These are phyloP conservation scores for Ogataea salicorniae DNA, from an alignment of 805 yeast species.

Conservation along the genomic window DNA sequence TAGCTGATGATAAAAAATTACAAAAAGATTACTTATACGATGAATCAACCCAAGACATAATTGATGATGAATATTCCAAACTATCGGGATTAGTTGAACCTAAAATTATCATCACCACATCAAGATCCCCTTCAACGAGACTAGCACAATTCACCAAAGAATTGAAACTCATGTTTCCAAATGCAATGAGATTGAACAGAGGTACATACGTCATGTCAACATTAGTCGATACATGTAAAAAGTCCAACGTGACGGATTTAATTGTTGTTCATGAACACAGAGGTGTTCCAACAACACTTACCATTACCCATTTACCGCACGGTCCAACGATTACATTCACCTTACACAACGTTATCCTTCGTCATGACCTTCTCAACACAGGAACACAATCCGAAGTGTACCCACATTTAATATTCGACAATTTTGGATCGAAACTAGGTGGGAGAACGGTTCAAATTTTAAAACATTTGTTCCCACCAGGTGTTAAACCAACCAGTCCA, in stretches of 20 bases:
- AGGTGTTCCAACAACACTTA: constrained; percentile 94
- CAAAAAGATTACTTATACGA: constrained; percentile 84
- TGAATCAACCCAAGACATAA: constrained; percentile 47
- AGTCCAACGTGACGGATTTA: constrained; percentile 75
- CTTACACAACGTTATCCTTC: constrained; percentile 85
- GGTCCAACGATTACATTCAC: constrained; percentile 97
- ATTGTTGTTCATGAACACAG: constrained; percentile 91
- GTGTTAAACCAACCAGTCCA: constrained; percentile 85
- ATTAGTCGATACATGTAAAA: constrained; percentile 74
- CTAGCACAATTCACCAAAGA: constrained; percentile 91
- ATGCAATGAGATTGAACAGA: constrained; percentile 82
- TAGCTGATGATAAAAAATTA: constrained; percentile 79
- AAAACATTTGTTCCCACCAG: constrained; percentile 92
- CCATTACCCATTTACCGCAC: constrained; percentile 93
- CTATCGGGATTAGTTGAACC: constrained; percentile 89
- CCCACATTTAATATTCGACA: constrained; percentile 92
- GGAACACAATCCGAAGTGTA: constrained; percentile 89
- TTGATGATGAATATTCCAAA: constrained; percentile 91
- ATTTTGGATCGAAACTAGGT: constrained; percentile 77
- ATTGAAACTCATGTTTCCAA: constrained; percentile 82
- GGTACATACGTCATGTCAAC: constrained; percentile 88
- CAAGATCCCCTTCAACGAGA: constrained; percentile 83
- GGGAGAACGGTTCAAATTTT: constrained; percentile 72
- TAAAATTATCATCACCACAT: constrained; percentile 84
- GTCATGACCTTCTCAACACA: constrained; percentile 83